Evolutionary conservation across 2,329 filamentous ascomycete genomes (phyloP), one percentile per base, ranked within the genome.

Genomic region (Ascochyta pisi): DNA sequence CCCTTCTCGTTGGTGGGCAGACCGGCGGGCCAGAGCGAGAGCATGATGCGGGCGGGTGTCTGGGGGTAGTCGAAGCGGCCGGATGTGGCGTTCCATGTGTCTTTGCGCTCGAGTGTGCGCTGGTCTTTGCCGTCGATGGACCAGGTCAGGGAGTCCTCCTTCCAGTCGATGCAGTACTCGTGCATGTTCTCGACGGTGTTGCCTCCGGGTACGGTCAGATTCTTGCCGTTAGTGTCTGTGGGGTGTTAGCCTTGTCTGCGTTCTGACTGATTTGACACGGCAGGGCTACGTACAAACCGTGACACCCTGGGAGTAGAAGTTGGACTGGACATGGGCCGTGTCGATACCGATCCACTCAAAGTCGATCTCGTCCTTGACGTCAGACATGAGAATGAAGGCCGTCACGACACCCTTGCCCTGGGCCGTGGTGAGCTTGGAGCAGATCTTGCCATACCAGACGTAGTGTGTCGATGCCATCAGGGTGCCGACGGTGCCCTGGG

Each of bases 341-440:
- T 97, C 91, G 40, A 84, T 84, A 63, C 95, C 95, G 50, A 99
- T 85, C 75, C 90, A 98, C 76, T 99, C 95, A 74, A 92, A 98
- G 79, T 99, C 95, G 69, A 99, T 96, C 78, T 99, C 95, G 72
- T 99, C 95, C 83, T 97, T 96, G 71, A 96, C 90, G 70, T 98
- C 94, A 33, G 90, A 93, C 77, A 97, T 86, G 71, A 98, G 82
- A 75, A 99, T 99, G 74, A 99, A 99, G 27, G 92, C 94, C 2
- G 92, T 96, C n/a, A 99, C 90, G 22, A 99, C 95, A 82, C 95
- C 95, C 41, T 82, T 79, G 54, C 92, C 93, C 69, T 90, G 88
- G 62, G 89, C 89, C 0, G 92, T 94, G 82, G 92, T 95, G 76
- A 98, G 82, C 53, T 81, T 90, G 50, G 91, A 92, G 75, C 89